These are phyloP conservation scores for Diaporthe helianthi DNA, from an alignment of 2,329 filamentous ascomycete species.

Conservation along the genomic window DNA sequence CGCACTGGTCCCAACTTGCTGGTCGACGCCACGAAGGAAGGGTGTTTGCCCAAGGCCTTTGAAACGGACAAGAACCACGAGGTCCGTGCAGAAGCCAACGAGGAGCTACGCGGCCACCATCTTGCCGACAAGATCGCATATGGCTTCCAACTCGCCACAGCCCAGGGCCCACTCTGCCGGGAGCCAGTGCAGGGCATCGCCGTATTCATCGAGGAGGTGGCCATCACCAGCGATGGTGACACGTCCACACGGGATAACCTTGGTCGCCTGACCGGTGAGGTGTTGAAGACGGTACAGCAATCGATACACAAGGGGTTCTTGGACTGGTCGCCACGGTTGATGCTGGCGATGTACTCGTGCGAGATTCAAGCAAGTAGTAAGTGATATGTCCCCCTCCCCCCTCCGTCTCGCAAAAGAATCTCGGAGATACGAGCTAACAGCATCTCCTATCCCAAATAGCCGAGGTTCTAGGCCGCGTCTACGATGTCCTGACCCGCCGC, in stretches of 20 bases:
- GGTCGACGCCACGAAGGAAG: conserved; percentile 78
- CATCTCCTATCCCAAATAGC: conserved; percentile 53
- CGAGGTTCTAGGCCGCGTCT: conserved; percentile 93
- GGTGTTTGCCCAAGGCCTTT: conserved; percentile 77
- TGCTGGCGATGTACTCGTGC: conserved; percentile 97
- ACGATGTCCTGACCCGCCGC: conserved; percentile 95
- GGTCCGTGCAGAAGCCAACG: conserved; percentile 50
- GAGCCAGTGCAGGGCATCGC: conserved; percentile 94
- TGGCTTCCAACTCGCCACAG: conserved; percentile 90
- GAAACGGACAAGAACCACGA: conserved; percentile 44
- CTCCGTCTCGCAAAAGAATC: neutral
- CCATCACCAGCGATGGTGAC: conserved; percentile 60
- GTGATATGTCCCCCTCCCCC: conserved; percentile 43
- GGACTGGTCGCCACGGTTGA: conserved; percentile 94
- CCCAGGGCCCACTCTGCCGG: conserved; percentile 87
- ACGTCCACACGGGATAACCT: conserved; percentile 69
- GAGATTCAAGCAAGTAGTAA: conserved; percentile 93
- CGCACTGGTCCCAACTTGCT: conserved; percentile 88
- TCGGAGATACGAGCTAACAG: conserved; percentile 30
- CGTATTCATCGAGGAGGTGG: conserved; percentile 84
- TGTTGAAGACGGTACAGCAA: conserved; percentile 87
- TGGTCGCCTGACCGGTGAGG: conserved; percentile 86
- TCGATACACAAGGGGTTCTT: conserved; percentile 86
- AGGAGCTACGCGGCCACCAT: conserved; percentile 66
- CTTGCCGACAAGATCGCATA: conserved; percentile 91